Evolutionary conservation across 495 filamentous ascomycete species (phyloP), one percentile per base, ranked within the genome.

Genomic region (Thermothielavioides terrestris): DNA sequence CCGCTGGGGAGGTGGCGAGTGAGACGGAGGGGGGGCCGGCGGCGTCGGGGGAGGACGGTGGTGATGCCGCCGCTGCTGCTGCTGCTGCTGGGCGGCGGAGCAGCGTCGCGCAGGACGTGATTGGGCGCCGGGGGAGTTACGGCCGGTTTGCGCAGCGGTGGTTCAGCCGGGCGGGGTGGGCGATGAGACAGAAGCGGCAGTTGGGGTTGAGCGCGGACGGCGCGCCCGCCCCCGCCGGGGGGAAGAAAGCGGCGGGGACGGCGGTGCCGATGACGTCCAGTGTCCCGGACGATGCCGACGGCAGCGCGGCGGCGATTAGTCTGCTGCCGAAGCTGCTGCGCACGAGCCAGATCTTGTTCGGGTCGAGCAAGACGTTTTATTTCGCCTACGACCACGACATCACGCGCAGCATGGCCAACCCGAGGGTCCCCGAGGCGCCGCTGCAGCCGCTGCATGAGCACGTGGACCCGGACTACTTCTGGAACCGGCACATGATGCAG

Each of bases 301-400:
- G 67, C 32, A 68, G 60, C 35, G 59, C 58, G 14, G 62, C 58
- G 7, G 60, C 62, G n/a, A 48, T 61, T 5, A 54, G 64, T n/a
- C 68, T 97, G 15, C 72, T 91, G 27, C 90, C 91, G 2, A 95
- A 94, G 65, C 67, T 95, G 42, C 68, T 98, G 23, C 78, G 85
- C 14, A 92, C 86, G 41, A 84, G 87, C 11, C 85, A 83, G 61
- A 71, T 95, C 39, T 69, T 94, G 41, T 86, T 95, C 56, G 77
- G 78, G 3, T 76, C 83, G 4, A 88, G 84, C 15, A 75, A 74
- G 46, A 95, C 86, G 62, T 95, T 95, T 68, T 96, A 82, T 68
- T 98, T 86, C 58, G 83, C 88, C 11, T 95, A 98, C 64, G 92
- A 98, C 53, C 77, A 86, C 64, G 90, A 96, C 60, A 75, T 96